Evolutionary conservation across 768 basidiomycete genomes (phyloP), one percentile per base, ranked within the genome.

Genomic region (Dentipellis fragilis): DNA sequence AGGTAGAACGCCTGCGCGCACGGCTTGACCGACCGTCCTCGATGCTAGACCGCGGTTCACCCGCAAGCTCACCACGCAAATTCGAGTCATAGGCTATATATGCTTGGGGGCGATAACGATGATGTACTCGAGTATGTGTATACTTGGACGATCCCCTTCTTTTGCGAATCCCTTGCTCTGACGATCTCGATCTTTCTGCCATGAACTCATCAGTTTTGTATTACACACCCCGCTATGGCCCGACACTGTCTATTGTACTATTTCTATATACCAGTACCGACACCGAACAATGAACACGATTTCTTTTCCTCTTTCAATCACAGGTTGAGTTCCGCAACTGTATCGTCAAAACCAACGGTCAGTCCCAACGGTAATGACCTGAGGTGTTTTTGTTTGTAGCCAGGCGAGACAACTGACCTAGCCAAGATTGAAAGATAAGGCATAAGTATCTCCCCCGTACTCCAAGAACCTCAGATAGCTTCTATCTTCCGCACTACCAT

Each of bases 11-110:
- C 39, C 22, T 42, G 40, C 50, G 49, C 5, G 12, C 34, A 19
- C 46, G 50, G 40, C 12, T 50, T 4, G 54, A 55, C n/a, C 45
- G 48, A 16, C 34, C 37, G 4, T 19, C 54, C 29, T 51, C 51
- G 16, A 51, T 51, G 51, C 37, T 51, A 11, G 51, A 51, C 35
- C 51, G 51, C 29, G 51, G 51, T n/a, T 35, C 51, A n/a, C 51
- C 51, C n/a, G 19, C 37, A 37, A 38, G 51, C 37, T 51, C 51
- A n/a, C 51, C 51, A 14, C 23, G 34, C 16, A 51, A 51, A 16
- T 49, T 49, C 29, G 48, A 23, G 16, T 14, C 29, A n/a, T 51
- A 51, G 51, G 9, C 23, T 17, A 10, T 23, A 21, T 17, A 22
- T 22, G 48, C 22, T 11, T 23, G 14, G 19, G n/a, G 4, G 48